phyloP scores from a whole-genome alignment of 164 flowering plant species.

The Cinnamomum chago region DNA sequence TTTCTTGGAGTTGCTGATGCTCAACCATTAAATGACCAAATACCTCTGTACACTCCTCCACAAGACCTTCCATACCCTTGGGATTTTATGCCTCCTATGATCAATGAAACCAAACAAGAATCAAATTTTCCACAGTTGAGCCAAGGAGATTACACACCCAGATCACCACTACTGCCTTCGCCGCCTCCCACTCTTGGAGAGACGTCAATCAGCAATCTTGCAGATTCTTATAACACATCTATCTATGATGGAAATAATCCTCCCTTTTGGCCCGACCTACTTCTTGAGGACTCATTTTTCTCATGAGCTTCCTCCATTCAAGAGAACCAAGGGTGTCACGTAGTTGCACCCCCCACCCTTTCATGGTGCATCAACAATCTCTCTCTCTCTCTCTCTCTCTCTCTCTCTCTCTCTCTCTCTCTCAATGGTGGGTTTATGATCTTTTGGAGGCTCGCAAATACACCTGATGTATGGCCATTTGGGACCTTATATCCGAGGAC shows the following conservation, averaged over 20 bases:
- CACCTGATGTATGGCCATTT: no score
- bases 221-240: conserved; percentile 31
- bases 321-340: background rate
- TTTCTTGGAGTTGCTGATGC: background rate
- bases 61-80: background rate
- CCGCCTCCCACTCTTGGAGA: background rate
- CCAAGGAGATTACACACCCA: conserved; percentile 2
- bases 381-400: no score
- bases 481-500: no score
- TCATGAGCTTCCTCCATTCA: conserved; percentile 23
- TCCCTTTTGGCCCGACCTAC: conserved; percentile 40
- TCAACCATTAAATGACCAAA: background rate
- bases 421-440: no score
- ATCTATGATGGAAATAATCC: conserved; percentile 29
- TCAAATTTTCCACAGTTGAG: background rate
- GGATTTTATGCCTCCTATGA: background rate
- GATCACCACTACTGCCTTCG: background rate
- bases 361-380: no score
- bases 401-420: no score
- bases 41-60: background rate
- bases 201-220: conserved; percentile 18
- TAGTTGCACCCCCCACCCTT: background rate
- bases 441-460: no score
- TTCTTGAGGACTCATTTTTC: conserved; percentile 37
- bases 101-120: background rate